A percentile compares a stretch with the other conserved stretches of the same genome.
phyloP scores from a whole-genome alignment of 306 rosid species.

The Cucumis cinereus region DNA sequence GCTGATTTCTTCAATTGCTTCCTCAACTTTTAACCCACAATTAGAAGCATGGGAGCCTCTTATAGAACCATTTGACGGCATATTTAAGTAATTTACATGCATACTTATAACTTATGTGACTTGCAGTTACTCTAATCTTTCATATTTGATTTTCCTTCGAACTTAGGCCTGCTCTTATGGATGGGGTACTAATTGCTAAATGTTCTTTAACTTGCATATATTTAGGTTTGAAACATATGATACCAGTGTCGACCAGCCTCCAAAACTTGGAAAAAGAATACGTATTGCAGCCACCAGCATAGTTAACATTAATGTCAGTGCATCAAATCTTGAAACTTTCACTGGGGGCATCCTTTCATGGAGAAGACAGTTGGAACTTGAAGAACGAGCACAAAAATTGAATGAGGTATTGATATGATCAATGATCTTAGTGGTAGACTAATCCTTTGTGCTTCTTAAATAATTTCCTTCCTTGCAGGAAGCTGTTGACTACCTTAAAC shows the following conservation, averaged over 20 bases:
- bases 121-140: not conserved
- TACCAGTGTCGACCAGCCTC: conserved; percentile 37
- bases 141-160: not conserved
- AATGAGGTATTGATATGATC: conserved; percentile 38
- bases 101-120: conserved; percentile 3
- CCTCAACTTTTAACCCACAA: conserved; percentile 88
- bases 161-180: not conserved
- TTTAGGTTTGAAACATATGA: conserved; percentile 76
- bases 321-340: conserved; percentile 68
- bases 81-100: conserved; percentile 56
- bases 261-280: conserved; percentile 68
- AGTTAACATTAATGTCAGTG: conserved; percentile 79
- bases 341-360: conserved; percentile 72
- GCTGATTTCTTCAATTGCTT: conserved; percentile 83
- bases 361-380: conserved; percentile 84
- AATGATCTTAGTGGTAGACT: conserved; percentile 12
- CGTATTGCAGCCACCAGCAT: conserved; percentile 81
- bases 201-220: not conserved
- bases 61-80: conserved; percentile 96
- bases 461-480: conserved; percentile 44
- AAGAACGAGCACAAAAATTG: conserved; percentile 55
- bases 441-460: conserved; percentile 4
- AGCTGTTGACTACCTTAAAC: conserved; percentile 30
- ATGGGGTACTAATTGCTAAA: not conserved
- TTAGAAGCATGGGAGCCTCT: conserved; percentile 98